A percentile compares a stretch with the other conserved stretches of the same genome.
Conservation (phyloP, 2,329 filamentous ascomycete species). For the Epichloe coenophiala region DNA sequence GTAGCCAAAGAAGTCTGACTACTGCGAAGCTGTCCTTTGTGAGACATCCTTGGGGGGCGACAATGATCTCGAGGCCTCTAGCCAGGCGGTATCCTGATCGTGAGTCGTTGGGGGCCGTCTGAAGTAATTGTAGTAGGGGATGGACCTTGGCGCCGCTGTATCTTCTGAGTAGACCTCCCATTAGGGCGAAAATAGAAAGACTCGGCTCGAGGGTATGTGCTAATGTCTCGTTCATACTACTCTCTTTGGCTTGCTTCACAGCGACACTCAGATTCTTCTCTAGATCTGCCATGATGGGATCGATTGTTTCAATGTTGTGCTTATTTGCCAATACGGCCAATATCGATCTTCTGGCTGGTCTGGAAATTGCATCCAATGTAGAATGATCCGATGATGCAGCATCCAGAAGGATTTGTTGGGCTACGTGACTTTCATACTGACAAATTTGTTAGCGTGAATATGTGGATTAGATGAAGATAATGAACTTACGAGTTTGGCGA, state of each 20-base stretch:
- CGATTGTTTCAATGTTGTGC: constrained; percentile 22
- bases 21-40: constrained; percentile 28
- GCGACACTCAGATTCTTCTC: constrained; percentile 13
- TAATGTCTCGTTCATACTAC: background rate
- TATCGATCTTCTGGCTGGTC: constrained; percentile 21
- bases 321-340: constrained; percentile 32
- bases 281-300: constrained; percentile 13
- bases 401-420: constrained; percentile 21
- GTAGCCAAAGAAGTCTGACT: constrained; percentile 32
- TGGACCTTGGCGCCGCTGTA: constrained; percentile 23
- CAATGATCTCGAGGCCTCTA: constrained; percentile 27
- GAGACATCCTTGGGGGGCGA: constrained; percentile 25
- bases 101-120: constrained; percentile 20
- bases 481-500: constrained; percentile 21
- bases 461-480: background rate
- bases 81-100: constrained; percentile 26
- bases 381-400: constrained; percentile 9
- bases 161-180: constrained; percentile 24
- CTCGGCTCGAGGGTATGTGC: background rate
- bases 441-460: constrained; percentile 1
- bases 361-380: constrained; percentile 6
- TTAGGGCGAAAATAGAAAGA: constrained; percentile 21
- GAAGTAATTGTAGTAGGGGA: constrained; percentile 21
- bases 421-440: constrained; percentile 24
- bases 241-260: constrained; percentile 6